phyloP scores from a whole-genome alignment of 352 stramenopile genomes.

The Plasmopara halstedii region DNA sequence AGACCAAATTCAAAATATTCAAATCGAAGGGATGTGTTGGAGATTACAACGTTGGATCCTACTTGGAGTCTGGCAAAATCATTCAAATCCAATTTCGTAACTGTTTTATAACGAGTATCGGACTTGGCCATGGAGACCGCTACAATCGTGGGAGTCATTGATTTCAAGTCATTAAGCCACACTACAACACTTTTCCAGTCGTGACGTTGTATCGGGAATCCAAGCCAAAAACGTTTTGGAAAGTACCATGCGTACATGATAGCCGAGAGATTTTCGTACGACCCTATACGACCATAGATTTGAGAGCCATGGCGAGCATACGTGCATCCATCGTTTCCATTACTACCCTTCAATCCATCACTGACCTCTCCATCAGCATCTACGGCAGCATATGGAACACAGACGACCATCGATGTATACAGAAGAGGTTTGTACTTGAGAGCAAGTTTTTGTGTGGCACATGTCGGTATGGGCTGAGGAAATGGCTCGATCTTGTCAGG shows the following conservation, averaged over 20 bases:
- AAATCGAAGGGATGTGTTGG: conserved; percentile 4
- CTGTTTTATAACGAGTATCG: not conserved
- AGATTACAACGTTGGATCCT: not conserved
- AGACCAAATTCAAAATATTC: not conserved
- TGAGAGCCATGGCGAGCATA: conserved; percentile 2
- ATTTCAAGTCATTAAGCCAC: conserved; percentile 1
- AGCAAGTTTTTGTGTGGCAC: conserved; percentile 1
- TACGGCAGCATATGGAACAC: conserved; percentile 2
- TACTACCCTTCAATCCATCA: not conserved
- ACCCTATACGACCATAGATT: conserved; percentile 2
- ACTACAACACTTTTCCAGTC: conserved; percentile 7
- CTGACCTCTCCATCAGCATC: not conserved
- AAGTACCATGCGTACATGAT: conserved; percentile 17
- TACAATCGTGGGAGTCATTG: not conserved
- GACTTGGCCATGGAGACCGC: conserved; percentile 3
- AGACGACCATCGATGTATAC: not conserved
- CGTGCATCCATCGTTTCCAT: conserved; percentile 1
- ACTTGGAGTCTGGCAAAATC: not conserved
- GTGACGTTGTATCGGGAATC: not conserved
- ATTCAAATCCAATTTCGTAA: too few relatives aligned
- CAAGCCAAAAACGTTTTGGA: conserved; percentile 1
- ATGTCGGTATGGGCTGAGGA: conserved; percentile 1
- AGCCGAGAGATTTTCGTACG: not conserved
- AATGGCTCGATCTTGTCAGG: conserved; percentile 4
- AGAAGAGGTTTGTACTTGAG: conserved; percentile 7